A percentile compares a stretch with the other conserved stretches of the same genome.
Conservation (phyloP, 2,329 filamentous ascomycete species). For the Aspergillus glaucus region DNA sequence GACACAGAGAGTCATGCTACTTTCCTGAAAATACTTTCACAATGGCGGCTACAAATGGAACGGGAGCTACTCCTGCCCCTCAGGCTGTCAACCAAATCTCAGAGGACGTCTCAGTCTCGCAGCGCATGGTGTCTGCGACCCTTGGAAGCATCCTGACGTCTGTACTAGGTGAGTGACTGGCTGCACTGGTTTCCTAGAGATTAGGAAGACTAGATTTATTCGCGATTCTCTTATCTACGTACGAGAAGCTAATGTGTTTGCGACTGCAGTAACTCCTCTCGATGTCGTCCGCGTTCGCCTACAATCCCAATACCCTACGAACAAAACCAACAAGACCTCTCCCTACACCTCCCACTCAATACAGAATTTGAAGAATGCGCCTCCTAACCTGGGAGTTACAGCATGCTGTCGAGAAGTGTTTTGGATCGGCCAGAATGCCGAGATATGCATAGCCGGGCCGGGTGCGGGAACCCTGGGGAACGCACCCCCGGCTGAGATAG, state of each 20-base stretch:
- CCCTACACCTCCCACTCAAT: constrained; percentile 48
- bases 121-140: constrained; percentile 94
- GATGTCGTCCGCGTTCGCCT: constrained; percentile 94
- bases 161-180: constrained; percentile 61
- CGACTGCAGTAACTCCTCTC: constrained; percentile 73
- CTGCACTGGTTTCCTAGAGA: neutral
- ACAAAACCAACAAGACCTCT: constrained; percentile 51
- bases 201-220: too few relatives aligned
- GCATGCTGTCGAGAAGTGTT: constrained; percentile 96
- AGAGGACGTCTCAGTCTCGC: constrained; percentile 64
- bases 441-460: constrained; percentile 67
- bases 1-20: constrained; percentile 22
- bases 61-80: constrained; percentile 14
- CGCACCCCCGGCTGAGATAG: constrained; percentile 43
- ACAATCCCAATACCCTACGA: constrained; percentile 67
- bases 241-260: neutral
- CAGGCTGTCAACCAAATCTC: constrained; percentile 10
- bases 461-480: constrained; percentile 34
- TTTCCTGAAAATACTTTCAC: constrained; percentile 27
- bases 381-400: constrained; percentile 82
- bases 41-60: constrained; percentile 28
- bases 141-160: constrained; percentile 86
- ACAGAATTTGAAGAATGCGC: constrained; percentile 59
- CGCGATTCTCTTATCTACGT: neutral
- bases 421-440: constrained; percentile 80